A percentile compares a stretch with the other conserved stretches of the same genome.
These are phyloP conservation scores for Picea sitchensis DNA, from an alignment of 75 land plant genomes.

Conservation along the genomic window DNA sequence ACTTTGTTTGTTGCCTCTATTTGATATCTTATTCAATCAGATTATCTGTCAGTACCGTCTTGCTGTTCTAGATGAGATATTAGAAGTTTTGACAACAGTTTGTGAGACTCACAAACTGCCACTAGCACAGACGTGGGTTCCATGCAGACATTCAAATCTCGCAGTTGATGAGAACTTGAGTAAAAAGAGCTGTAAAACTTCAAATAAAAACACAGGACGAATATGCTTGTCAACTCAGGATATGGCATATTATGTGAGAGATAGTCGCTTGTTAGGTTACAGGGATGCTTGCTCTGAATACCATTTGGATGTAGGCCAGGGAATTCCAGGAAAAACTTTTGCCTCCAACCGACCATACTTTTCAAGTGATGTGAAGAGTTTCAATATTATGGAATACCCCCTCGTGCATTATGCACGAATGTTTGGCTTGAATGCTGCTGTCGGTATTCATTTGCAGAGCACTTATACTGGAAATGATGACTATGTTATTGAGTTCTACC, in stretches of 20 bases:
- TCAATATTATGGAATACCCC: constrained; percentile 20
- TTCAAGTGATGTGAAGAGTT: constrained; percentile 13
- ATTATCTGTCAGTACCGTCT: neutral
- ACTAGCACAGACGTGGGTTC: constrained; percentile 52
- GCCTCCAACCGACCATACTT: constrained; percentile 15
- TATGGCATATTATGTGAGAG: constrained; percentile 15
- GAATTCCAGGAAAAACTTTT: constrained; percentile 25
- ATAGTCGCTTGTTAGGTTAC: constrained; percentile 6
- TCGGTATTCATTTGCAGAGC: constrained; percentile 20
- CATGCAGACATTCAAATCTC: constrained; percentile 26
- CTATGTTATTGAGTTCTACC: constrained; percentile 23
- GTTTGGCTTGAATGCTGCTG: constrained; percentile 20
- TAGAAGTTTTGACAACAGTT: constrained; percentile 36
- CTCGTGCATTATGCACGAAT: constrained; percentile 32
- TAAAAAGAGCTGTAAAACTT: neutral
- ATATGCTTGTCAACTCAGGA: constrained; percentile 18
- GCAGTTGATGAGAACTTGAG: neutral
- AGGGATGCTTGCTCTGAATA: constrained; percentile 19
- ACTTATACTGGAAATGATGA: constrained; percentile 11
- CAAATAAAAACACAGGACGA: neutral
- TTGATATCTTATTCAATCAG: neutral
- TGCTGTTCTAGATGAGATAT: constrained; percentile 37
- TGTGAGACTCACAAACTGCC: constrained; percentile 45
- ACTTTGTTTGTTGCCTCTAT: neutral
- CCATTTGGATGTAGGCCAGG: constrained; percentile 21